Evolutionary conservation across 768 basidiomycete species (phyloP).

Genomic region (Lactifluus hygrophoroides): DNA sequence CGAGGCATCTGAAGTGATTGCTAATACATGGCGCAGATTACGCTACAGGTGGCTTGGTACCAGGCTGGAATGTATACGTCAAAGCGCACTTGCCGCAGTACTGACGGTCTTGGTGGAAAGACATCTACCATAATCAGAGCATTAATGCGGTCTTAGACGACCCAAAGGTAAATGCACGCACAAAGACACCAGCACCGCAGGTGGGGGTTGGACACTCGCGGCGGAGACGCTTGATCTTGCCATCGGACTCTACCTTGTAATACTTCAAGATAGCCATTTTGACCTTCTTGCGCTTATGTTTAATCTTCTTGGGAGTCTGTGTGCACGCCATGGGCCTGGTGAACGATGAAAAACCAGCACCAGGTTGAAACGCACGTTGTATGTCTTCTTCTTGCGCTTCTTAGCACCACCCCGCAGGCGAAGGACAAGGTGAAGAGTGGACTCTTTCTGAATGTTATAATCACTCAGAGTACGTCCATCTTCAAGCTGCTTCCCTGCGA

Average conservation of each 20-base stretch:
- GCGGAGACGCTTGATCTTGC: conserved; percentile 98
- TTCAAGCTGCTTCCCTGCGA: no score
- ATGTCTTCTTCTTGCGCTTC: conserved; percentile 99
- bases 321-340: conserved; percentile 8
- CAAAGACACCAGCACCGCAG: conserved; percentile 81
- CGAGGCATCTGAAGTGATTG: neutral
- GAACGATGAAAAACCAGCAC: neutral
- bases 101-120: conserved; percentile 96
- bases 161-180: conserved; percentile 31
- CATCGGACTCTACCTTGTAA: conserved; percentile 89
- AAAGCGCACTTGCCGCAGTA: conserved; percentile 94
- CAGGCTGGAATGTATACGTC: conserved; percentile 79
- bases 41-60: conserved; percentile 66
- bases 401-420: conserved; percentile 98
- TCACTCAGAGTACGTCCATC: conserved; percentile 94
- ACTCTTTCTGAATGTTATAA: no score
- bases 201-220: conserved; percentile 85
- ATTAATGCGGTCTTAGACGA: neutral
- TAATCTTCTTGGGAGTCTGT: conserved; percentile 18
- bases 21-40: conserved; percentile 28
- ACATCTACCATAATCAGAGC: conserved; percentile 54
- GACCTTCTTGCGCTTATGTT: conserved; percentile 62
- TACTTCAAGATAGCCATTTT: conserved; percentile 99
- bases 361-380: conserved; percentile 59
- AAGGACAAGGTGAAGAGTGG: conserved; percentile 95